Base-by-base conservation (phyloP, 2,329 filamentous ascomycete species). In the Alternaria sp. region DNA sequence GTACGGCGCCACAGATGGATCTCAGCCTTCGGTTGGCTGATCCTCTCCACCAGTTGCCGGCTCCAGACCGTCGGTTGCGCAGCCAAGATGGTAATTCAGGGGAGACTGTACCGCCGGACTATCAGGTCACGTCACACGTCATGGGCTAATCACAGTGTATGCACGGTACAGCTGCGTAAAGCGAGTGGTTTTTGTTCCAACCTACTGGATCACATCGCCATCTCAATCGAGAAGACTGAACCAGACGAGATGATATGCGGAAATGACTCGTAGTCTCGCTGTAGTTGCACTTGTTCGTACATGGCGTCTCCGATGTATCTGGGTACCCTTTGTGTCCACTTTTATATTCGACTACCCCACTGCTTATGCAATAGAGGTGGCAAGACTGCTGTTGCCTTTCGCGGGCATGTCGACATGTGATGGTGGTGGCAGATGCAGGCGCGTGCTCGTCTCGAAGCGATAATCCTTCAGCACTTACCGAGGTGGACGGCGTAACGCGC, bases 11-110 rank as follows among this genome's bases (percentile, higher is more conserved):
- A 58, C 63, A 60, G 64, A 67, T 65, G 54, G 54, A 67, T 61
- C 66, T 57, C 65, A 60, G 65, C 58, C 65, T 67, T 72, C 70
- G 68, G 64, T 67, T 71, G 67, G 65, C 62, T 65, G 63, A 69
- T 33, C 41, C 54, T 51, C 65, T 62, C 62, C 63, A 68, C 67
- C 58, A 61, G 56, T 58, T 67, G 65, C 70, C 71, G 65, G 66
- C 40, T 67, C 73, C 73, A 67, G 50, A 23, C 69, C 67, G 70
- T 72, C 73, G 73, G 73, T 62, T 64, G 58, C 60, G 49, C 44
- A 28, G 60, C 59, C 61, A 60, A 65, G 60, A 17, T 26, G 42
- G 33, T 54, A 54, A 45, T 59, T 34, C 54, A 58, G 49, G 48
- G 50, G 52, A 53, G 41, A 39, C 54, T 48, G 41, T 41, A 34